A percentile compares a stretch with the other conserved stretches of the same genome.
These are phyloP conservation scores for Catharanthus roseus DNA, from an alignment of 257 asterid genomes.

Conservation along the genomic window DNA sequence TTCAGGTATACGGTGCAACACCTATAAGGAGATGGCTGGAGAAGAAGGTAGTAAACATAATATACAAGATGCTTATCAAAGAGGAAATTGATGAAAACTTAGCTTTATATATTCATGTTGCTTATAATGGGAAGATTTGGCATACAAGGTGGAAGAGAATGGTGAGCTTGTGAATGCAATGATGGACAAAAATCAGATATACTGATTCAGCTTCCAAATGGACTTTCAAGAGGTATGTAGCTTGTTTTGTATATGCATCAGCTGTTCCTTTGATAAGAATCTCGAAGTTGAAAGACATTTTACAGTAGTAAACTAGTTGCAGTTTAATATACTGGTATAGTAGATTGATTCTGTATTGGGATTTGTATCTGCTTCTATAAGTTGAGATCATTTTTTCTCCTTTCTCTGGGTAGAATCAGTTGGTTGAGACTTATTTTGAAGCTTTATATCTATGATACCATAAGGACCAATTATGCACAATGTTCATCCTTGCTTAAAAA, in stretches of 20 bases:
- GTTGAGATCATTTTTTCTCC: background rate
- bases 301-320: background rate
- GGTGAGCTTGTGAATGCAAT: conserved; percentile 78
- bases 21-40: conserved; percentile 95
- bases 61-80: conserved; percentile 72
- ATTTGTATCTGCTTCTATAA: background rate
- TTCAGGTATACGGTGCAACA: conserved; percentile 76
- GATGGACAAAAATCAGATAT: conserved; percentile 74
- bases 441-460: background rate
- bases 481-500: background rate
- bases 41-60: conserved; percentile 70
- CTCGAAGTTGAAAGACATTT: background rate
- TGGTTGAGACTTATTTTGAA: too few species aligned
- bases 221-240: too few species aligned
- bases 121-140: conserved; percentile 33
- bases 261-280: background rate
- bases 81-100: conserved; percentile 90
- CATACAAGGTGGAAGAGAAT: conserved; percentile 65
- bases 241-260: background rate
- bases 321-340: background rate
- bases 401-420: background rate
- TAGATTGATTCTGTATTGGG: background rate
- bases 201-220: conserved; percentile 59
- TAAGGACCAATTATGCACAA: background rate
- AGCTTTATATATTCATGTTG: conserved; percentile 58